phyloP scores from a whole-genome alignment of 306 rosid genomes.

The Rosa multiflora region DNA sequence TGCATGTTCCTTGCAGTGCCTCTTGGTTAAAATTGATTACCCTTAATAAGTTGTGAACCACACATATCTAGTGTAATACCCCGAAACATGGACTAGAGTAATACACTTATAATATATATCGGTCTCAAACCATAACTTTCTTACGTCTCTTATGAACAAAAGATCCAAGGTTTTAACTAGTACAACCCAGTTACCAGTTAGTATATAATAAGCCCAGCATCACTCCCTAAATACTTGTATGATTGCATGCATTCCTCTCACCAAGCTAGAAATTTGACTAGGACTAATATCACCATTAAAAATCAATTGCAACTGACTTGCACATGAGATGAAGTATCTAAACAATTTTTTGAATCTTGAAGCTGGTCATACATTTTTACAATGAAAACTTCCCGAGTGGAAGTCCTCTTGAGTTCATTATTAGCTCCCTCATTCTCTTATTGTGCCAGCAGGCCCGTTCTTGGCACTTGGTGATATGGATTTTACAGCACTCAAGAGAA shows the following conservation, averaged over 20 bases:
- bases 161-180: constrained; percentile 5
- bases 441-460: too few species aligned
- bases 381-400: constrained; percentile 5
- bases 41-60: constrained; percentile 2
- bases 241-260: neutral
- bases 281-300: neutral
- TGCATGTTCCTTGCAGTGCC: neutral
- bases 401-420: neutral
- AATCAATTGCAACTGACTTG: neutral
- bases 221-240: neutral
- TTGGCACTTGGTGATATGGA: neutral
- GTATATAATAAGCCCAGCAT: neutral
- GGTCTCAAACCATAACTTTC: neutral
- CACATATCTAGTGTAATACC: neutral
- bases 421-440: too few species aligned
- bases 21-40: neutral
- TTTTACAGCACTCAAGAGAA: neutral
- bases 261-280: neutral
- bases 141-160: neutral
- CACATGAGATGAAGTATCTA: neutral
- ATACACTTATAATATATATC: too few species aligned
- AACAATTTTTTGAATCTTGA: neutral
- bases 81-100: neutral
- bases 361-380: neutral
- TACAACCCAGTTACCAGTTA: neutral